Conservation (phyloP, 495 filamentous ascomycete species). For the Tetracladium setigerum region DNA sequence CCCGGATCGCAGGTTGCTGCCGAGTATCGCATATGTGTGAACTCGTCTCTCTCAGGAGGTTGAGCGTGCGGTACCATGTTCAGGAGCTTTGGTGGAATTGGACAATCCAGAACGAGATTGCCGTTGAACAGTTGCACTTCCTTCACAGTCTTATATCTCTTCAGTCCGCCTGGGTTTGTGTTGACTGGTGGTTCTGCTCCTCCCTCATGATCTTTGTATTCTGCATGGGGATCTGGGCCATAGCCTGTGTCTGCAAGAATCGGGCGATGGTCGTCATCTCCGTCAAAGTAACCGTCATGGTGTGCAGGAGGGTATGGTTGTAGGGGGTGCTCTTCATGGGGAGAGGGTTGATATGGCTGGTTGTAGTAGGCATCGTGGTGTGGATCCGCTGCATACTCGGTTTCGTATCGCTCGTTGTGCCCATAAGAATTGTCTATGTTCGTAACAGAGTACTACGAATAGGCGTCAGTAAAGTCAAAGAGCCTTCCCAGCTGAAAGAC, state of each 20-base stretch:
- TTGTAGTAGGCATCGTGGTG: conserved; percentile 76
- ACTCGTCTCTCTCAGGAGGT: conserved; percentile 83
- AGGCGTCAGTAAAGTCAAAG: conserved; percentile 1
- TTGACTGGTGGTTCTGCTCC: conserved; percentile 34
- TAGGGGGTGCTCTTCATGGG: conserved; percentile 37
- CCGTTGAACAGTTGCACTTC: conserved; percentile 95
- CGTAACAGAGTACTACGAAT: conserved; percentile 67
- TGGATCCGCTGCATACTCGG: conserved; percentile 32
- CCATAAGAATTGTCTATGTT: conserved; percentile 64
- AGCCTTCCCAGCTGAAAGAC: neutral
- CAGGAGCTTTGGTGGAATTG: conserved; percentile 82
- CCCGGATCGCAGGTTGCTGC: conserved; percentile 93
- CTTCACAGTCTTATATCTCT: conserved; percentile 97
- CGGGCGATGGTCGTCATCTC: conserved; percentile 39
- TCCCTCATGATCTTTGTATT: conserved; percentile 24
- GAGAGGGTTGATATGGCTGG: conserved; percentile 67
- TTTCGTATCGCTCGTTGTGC: conserved; percentile 57
- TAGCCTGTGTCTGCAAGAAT: conserved; percentile 39
- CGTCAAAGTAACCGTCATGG: conserved; percentile 13
- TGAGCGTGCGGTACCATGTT: conserved; percentile 76
- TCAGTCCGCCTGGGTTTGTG: conserved; percentile 56
- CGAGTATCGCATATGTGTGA: conserved; percentile 97
- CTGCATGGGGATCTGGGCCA: conserved; percentile 39
- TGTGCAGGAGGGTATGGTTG: conserved; percentile 5
- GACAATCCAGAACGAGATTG: conserved; percentile 95